phyloP scores from a whole-genome alignment of 768 basidiomycete species.

The Lactarius tabidus region DNA sequence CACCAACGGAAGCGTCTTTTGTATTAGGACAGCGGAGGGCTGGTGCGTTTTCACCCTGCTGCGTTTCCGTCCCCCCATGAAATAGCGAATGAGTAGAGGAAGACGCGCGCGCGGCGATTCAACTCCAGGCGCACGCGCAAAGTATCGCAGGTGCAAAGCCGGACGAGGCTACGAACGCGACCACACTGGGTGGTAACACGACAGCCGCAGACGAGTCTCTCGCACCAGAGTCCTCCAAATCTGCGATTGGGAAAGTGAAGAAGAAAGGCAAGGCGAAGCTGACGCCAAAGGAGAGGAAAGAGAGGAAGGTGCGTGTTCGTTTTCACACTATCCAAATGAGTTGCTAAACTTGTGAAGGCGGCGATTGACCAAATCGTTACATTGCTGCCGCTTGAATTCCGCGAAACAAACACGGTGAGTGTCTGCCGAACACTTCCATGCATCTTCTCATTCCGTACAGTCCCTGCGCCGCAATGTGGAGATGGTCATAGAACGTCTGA shows the following conservation, averaged over 20 bases:
- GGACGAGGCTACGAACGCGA: conserved; percentile 31
- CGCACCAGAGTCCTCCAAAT: conserved; percentile 29
- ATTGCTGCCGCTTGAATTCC: conserved; percentile 82
- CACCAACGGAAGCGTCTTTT: conserved; percentile 37
- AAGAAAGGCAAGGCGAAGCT: conserved; percentile 60
- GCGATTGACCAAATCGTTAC: conserved; percentile 69
- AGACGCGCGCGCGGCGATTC: conserved; percentile 46
- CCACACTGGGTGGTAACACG: conserved; percentile 33
- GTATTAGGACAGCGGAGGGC: conserved; percentile 54
- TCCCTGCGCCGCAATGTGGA: conserved; percentile 76
- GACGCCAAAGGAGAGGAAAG: conserved; percentile 79
- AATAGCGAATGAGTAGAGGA: conserved; percentile 41
- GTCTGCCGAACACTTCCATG: background rate
- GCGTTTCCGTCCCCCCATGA: background rate
- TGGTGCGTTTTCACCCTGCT: conserved; percentile 40
- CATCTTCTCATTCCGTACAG: conserved; percentile 36
- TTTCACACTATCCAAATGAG: background rate
- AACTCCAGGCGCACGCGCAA: conserved; percentile 36
- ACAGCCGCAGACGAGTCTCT: conserved; percentile 41
- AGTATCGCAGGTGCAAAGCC: conserved; percentile 35
- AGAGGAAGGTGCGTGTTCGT: conserved; percentile 53
- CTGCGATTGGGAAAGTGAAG: conserved; percentile 40
- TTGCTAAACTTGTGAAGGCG: conserved; percentile 35
- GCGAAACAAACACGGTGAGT: conserved; percentile 81
- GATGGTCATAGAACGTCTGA: conserved; percentile 68